Evolutionary conservation across 371 early-diverging fungal genomes (phyloP).

Genomic region (Phascolomyces articulosus): DNA sequence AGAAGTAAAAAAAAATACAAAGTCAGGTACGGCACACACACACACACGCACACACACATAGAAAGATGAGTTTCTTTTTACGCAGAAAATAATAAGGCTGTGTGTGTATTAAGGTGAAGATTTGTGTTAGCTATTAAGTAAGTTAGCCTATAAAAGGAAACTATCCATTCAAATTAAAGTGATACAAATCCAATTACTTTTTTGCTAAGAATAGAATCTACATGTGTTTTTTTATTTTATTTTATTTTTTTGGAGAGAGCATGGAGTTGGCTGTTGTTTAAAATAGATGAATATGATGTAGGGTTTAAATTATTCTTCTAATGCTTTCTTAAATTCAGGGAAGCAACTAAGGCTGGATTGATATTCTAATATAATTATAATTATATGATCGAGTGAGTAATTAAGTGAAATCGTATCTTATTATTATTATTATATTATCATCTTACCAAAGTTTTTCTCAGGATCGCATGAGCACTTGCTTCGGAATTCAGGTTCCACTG

Average conservation of each 20-base stretch:
- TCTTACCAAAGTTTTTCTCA: slow-evolving; percentile 52
- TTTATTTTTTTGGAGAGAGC: not conserved
- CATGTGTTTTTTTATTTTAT: not conserved
- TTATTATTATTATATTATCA: no score
- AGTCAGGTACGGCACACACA: slow-evolving; percentile 3
- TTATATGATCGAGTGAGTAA: not conserved
- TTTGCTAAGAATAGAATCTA: not conserved
- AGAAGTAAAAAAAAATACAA: not conserved
- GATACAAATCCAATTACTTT: slow-evolving; percentile 1
- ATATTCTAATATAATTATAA: slow-evolving; percentile 10
- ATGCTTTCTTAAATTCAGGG: slow-evolving; percentile 12
- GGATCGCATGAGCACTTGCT: slow-evolving; percentile 62
- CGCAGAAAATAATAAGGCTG: not conserved
- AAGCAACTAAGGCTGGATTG: slow-evolving; percentile 26
- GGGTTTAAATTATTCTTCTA: not conserved
- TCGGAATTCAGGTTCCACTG: slow-evolving; percentile 56
- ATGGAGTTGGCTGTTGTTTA: not conserved
- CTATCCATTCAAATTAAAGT: not conserved
- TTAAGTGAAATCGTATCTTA: not conserved
- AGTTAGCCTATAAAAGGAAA: not conserved
- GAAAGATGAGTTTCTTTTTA: no score
- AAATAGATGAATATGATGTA: not conserved
- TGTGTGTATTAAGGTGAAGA: no score
- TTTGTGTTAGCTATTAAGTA: no score
- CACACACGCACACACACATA: no score